Conservation (phyloP, 2,329 filamentous ascomycete species). For the Helminthosporium solani region DNA sequence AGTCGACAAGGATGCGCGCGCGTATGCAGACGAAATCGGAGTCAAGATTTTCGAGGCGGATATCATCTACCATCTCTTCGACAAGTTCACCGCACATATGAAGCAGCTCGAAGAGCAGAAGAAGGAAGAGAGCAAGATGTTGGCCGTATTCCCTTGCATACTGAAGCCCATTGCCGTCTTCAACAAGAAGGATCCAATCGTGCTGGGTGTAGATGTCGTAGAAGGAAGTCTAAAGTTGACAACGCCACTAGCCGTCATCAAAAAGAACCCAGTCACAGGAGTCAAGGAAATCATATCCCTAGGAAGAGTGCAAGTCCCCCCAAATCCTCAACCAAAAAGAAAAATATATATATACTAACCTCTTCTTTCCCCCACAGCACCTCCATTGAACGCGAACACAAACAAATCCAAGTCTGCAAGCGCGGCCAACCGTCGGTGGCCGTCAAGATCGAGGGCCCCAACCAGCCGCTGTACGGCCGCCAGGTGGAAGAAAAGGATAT, state of each 20-base stretch:
- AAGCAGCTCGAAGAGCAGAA: conserved; percentile 80
- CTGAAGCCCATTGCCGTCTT: conserved; percentile 88
- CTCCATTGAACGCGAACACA: conserved; percentile 96
- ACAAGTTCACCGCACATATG: conserved; percentile 96
- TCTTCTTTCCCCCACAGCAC: conserved; percentile 60
- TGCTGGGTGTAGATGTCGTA: conserved; percentile 92
- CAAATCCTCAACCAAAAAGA: conserved; percentile 1
- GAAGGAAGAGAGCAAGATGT: conserved; percentile 93
- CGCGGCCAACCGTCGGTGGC: conserved; percentile 96
- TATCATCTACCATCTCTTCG: conserved; percentile 98
- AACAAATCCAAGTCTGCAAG: conserved; percentile 88
- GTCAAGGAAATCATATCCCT: conserved; percentile 80
- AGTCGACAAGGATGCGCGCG: conserved; percentile 92
- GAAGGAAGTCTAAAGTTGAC: conserved; percentile 84
- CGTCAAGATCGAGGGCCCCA: conserved; percentile 91
- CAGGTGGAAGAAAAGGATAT: conserved; percentile 90
- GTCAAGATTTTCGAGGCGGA: conserved; percentile 98
- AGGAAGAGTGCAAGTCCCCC: conserved; percentile 81
- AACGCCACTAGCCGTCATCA: conserved; percentile 87
- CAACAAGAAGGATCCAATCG: conserved; percentile 96
- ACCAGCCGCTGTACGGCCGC: conserved; percentile 91
- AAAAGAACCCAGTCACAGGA: conserved; percentile 74
- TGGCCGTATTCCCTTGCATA: conserved; percentile 96
- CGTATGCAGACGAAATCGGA: conserved; percentile 88
- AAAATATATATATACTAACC: too few relatives aligned